Percentiles rank a stretch among this genome's conserved stretches.
Conservation (phyloP, 192 early-diverging fungal species). For the Thamnidium elegans region DNA sequence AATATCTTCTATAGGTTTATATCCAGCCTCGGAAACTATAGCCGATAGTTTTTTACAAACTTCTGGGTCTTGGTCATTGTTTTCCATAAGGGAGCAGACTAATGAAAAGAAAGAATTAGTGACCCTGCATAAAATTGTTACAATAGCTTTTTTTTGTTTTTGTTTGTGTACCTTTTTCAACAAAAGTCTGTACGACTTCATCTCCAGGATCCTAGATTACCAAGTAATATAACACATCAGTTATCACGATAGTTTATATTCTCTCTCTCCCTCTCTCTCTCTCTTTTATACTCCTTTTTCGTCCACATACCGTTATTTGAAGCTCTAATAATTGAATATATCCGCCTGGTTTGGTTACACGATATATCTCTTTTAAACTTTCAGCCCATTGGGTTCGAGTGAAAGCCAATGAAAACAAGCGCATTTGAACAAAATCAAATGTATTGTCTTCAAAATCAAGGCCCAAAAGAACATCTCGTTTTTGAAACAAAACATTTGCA, state of each 20-base stretch:
- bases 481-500: slow-evolving; percentile 22
- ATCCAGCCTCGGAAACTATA: not conserved
- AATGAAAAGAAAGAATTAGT: not conserved
- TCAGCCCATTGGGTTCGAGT: slow-evolving; percentile 15
- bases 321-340: slow-evolving; percentile 27
- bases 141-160: not conserved
- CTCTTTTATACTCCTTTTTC: not conserved
- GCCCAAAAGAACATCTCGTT: slow-evolving; percentile 20
- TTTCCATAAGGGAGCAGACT: slow-evolving; percentile 6
- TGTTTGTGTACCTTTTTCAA: not conserved
- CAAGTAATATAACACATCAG: not conserved
- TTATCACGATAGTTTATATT: not conserved
- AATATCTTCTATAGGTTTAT: not conserved
- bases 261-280: too few relatives aligned
- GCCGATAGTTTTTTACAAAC: not conserved
- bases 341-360: slow-evolving; percentile 30
- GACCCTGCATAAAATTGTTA: not conserved
- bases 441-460: slow-evolving; percentile 22
- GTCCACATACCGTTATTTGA: slow-evolving; percentile 22
- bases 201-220: slow-evolving; percentile 14
- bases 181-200: slow-evolving; percentile 7
- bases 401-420: slow-evolving; percentile 19
- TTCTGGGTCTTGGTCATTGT: not conserved
- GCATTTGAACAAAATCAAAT: slow-evolving; percentile 36
- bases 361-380: slow-evolving; percentile 19